Evolutionary conservation across 345 rosid species (phyloP), one percentile per base, ranked within the genome.

Genomic region (Ricinus communis): DNA sequence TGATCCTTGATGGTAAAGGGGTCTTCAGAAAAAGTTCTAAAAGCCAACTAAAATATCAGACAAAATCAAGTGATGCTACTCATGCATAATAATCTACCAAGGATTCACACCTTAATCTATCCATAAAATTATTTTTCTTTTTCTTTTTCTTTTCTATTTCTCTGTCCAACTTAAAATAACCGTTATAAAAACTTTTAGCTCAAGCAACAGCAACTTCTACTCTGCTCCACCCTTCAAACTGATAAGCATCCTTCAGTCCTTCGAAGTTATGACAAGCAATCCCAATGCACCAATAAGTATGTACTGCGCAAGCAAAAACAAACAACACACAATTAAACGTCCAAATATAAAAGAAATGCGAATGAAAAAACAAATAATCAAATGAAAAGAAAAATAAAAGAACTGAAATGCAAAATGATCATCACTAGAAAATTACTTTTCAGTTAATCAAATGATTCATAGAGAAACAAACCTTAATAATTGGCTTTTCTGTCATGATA

Each of bases 281-380:
- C 97, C 97, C 79, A 93, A 77, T 1, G 91, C 97, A 47, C 97
- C 96, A 3, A 89, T 88, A 52, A 93, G 91, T 69, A 93, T 85
- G 76, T 93, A 91, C 91, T 90, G 87, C 87, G 87, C 86, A 85
- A 78, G 28, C 46, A 65, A 54, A 64, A 31, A 41, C 12, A 38
- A 45, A 70, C 4, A 15, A 46, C 28, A 70, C 8, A 8, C 30
- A 21, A 69, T 41, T 21, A 58, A 31, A 5, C 7, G 24, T 7
- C 46, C 24, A 54, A 13, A 54, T 53, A 16, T 13, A 21, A 68
- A 14, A 38, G 45, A 3, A n/a, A 40, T 24, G 14, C n/a, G 3
- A 33, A 3, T 33, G 6, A n/a, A 14, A 18, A 9, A 14, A 21
- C 8, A 43, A 33, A 33, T 5, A 19, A 25, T 24, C 38, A 33